These are phyloP conservation scores for Pythium chondricola DNA, from an alignment of 352 stramenopile species.

Conservation along the genomic window DNA sequence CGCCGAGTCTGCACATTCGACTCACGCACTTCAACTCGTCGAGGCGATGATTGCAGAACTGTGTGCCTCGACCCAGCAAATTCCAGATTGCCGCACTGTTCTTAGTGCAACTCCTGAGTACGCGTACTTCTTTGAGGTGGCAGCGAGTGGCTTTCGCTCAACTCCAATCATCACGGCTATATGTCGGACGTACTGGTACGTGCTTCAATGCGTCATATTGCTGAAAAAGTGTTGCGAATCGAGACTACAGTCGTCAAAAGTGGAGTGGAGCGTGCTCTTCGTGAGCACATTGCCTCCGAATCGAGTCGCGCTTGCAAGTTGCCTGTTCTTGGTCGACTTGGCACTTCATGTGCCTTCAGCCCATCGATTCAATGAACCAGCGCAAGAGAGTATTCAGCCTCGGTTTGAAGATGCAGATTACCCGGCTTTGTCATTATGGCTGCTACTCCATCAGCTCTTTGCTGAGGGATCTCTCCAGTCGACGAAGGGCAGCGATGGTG, in stretches of 20 bases:
- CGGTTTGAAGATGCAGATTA: conserved; percentile 7
- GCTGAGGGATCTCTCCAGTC: conserved; percentile 5
- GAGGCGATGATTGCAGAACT: conserved; percentile 23
- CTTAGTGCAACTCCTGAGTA: conserved; percentile 49
- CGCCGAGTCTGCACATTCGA: neutral
- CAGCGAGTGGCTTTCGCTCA: conserved; percentile 27
- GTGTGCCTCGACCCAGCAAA: conserved; percentile 28
- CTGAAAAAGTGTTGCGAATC: conserved; percentile 18
- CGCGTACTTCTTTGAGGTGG: conserved; percentile 68
- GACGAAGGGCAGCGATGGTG: conserved; percentile 4
- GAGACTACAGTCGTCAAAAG: neutral
- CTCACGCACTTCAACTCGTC: neutral
- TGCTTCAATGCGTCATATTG: conserved; percentile 31
- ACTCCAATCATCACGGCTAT: conserved; percentile 57
- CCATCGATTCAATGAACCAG: conserved; percentile 29
- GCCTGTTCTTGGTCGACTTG: conserved; percentile 73
- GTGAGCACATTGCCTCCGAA: conserved; percentile 26
- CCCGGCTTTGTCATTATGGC: conserved; percentile 59
- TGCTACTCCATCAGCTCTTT: conserved; percentile 41
- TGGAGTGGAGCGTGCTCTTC: conserved; percentile 8
- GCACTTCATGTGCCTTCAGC: conserved; percentile 63
- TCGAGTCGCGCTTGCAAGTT: conserved; percentile 35
- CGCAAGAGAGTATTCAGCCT: no score
- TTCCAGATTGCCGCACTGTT: conserved; percentile 54
- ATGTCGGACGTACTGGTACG: conserved; percentile 54